These are phyloP conservation scores for Arthrinium puccinioides DNA, from an alignment of 2,329 filamentous ascomycete species.

Conservation along the genomic window DNA sequence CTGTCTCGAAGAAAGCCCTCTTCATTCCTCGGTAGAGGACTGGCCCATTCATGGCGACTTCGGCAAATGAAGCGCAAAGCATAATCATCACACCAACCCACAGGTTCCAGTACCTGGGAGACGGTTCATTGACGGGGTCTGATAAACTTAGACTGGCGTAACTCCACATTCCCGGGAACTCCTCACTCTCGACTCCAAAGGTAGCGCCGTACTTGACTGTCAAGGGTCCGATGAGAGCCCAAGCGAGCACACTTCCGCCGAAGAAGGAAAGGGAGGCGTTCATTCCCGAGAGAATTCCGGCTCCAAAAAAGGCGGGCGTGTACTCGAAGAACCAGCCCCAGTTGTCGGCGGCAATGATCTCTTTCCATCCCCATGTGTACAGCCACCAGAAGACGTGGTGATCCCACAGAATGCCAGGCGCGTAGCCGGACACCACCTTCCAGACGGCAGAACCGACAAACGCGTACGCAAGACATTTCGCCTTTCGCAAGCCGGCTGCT, in stretches of 20 bases:
- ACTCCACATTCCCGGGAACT: conserved; percentile 28
- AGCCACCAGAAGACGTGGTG: conserved; percentile 46
- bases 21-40: conserved; percentile 33
- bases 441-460: conserved; percentile 40
- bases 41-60: conserved; percentile 32
- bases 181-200: conserved; percentile 27
- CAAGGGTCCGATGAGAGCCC: conserved; percentile 49
- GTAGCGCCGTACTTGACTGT: conserved; percentile 44
- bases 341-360: conserved; percentile 40
- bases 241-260: conserved; percentile 44
- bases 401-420: conserved; percentile 50
- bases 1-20: conserved; percentile 17
- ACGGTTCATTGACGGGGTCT: conserved; percentile 23
- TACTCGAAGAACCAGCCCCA: conserved; percentile 53
- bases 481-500: conserved; percentile 43
- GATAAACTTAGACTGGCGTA: conserved; percentile 34
- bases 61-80: conserved; percentile 30
- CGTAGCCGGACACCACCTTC: conserved; percentile 49
- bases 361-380: conserved; percentile 45
- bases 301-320: conserved; percentile 51
- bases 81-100: conserved; percentile 35
- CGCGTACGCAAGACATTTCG: conserved; percentile 41
- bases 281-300: conserved; percentile 49
- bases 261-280: conserved; percentile 53
- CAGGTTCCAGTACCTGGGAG: conserved; percentile 32